phyloP scores from a whole-genome alignment of 108 stramenopile species.

The Bacterosira constricta region DNA sequence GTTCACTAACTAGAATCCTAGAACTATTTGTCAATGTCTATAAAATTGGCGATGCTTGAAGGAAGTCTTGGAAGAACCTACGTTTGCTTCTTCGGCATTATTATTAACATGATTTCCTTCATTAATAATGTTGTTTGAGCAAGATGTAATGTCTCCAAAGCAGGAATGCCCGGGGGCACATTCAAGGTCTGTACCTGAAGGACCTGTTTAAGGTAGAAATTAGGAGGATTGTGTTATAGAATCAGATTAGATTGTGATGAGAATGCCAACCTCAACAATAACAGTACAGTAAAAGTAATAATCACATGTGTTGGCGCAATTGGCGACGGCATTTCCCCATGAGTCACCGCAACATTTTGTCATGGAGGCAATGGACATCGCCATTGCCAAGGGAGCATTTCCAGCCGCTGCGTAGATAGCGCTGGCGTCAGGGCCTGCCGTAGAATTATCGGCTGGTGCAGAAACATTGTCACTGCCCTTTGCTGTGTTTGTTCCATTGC shows the following conservation, averaged over 20 bases:
- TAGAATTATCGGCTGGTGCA: neutral
- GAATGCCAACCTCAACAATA: no score
- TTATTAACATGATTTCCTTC: no score
- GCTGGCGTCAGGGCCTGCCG: neutral
- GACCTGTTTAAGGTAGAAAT: neutral
- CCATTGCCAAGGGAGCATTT: neutral
- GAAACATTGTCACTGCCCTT: neutral
- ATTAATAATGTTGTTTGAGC: no score
- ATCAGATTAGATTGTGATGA: neutral
- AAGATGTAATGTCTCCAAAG: constrained; percentile 16
- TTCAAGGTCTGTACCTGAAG: constrained; percentile 15
- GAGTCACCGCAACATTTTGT: constrained; percentile 17
- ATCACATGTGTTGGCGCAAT: constrained; percentile 7
- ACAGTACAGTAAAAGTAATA: neutral
- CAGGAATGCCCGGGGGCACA: constrained; percentile 12
- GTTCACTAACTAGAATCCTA: no score
- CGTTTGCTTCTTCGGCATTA: no score
- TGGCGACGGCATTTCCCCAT: constrained; percentile 14
- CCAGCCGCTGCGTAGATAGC: neutral
- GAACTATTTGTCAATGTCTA: no score
- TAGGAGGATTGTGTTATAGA: neutral
- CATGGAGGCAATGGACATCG: neutral
- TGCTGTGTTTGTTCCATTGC: neutral
- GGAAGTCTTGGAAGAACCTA: no score
- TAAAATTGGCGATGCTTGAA: no score